Evolutionary conservation across 225 moss, liverwort and hornwort species (phyloP).

Genomic region (Polytrichum formosum): DNA sequence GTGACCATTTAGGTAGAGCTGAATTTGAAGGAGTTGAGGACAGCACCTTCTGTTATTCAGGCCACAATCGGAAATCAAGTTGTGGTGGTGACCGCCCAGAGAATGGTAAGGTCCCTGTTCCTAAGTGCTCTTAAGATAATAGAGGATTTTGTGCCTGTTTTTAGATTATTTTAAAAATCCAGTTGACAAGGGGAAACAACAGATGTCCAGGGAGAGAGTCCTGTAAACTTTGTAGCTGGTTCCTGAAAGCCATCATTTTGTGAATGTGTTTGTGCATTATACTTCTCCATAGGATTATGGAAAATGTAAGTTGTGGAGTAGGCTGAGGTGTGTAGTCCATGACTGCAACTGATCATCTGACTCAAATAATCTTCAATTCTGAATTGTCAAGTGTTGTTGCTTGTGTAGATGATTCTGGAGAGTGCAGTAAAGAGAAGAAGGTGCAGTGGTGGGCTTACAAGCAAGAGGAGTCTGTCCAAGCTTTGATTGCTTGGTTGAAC

Average conservation of each 20-base stretch:
- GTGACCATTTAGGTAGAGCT: slow-evolving; percentile 35
- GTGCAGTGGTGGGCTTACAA: slow-evolving; percentile 66
- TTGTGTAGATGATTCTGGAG: slow-evolving; percentile 23
- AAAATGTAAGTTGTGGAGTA: no score
- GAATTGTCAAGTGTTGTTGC: neutral
- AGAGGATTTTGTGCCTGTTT: no score
- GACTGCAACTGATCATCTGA: no score
- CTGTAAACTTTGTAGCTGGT: no score
- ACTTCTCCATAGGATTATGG: no score
- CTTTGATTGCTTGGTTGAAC: slow-evolving; percentile 73
- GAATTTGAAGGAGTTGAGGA: slow-evolving; percentile 31
- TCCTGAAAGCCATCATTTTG: no score
- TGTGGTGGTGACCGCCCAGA: slow-evolving; percentile 18
- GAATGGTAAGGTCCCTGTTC: slow-evolving; percentile 26
- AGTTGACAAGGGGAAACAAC: no score
- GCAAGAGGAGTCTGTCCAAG: slow-evolving; percentile 48
- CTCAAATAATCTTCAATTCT: neutral
- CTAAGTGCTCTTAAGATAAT: neutral
- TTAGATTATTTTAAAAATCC: no score
- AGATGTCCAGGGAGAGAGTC: no score
- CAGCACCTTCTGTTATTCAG: slow-evolving; percentile 29
- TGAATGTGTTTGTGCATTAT: no score
- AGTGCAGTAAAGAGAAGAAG: slow-evolving; percentile 22
- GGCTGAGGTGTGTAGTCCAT: no score
- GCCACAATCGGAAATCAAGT: slow-evolving; percentile 21